phyloP scores from a whole-genome alignment of 2,329 filamentous ascomycete species.

The Penicillium sp. region DNA sequence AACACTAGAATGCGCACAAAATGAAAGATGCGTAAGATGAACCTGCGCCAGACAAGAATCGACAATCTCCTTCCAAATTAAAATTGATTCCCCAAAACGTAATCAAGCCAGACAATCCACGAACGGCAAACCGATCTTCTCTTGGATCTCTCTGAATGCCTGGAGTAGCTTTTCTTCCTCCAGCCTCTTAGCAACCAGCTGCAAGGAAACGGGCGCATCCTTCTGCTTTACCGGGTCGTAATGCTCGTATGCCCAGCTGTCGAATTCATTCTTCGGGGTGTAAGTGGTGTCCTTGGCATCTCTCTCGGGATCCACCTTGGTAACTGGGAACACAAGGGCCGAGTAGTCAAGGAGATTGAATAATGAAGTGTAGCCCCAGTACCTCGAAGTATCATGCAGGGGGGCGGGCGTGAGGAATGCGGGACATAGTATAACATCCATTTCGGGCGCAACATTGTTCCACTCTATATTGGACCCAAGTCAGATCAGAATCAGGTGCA shows the following conservation, averaged over 20 bases:
- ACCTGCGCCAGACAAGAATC: not conserved
- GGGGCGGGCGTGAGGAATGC: slow-evolving; percentile 56
- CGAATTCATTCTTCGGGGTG: not conserved
- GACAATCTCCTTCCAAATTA: not conserved
- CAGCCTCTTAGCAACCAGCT: slow-evolving; percentile 53
- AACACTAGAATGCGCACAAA: not conserved
- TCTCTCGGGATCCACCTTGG: slow-evolving; percentile 40
- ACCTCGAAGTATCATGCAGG: slow-evolving; percentile 51
- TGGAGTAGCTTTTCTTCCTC: slow-evolving; percentile 54
- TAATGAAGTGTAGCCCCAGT: slow-evolving; percentile 64
- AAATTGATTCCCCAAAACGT: not conserved
- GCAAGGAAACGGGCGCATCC: slow-evolving; percentile 52
- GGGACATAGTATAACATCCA: slow-evolving; percentile 62
- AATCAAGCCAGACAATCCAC: slow-evolving; percentile 1
- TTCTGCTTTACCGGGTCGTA: slow-evolving; percentile 41
- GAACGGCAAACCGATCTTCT: slow-evolving; percentile 11
- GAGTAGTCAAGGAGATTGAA: slow-evolving; percentile 71
- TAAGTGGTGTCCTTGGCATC: slow-evolving; percentile 16
- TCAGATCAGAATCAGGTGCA: not conserved
- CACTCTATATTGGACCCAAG: not conserved
- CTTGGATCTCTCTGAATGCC: slow-evolving; percentile 32
- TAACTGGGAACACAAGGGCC: slow-evolving; percentile 58
- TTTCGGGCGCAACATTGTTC: slow-evolving; percentile 6
- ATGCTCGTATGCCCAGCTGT: slow-evolving; percentile 25
- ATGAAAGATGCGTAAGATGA: not conserved